Percentiles rank a stretch among this genome's conserved stretches.
These are phyloP conservation scores for Leccinum disarticulatum DNA, from an alignment of 768 basidiomycete species.

Conservation along the genomic window DNA sequence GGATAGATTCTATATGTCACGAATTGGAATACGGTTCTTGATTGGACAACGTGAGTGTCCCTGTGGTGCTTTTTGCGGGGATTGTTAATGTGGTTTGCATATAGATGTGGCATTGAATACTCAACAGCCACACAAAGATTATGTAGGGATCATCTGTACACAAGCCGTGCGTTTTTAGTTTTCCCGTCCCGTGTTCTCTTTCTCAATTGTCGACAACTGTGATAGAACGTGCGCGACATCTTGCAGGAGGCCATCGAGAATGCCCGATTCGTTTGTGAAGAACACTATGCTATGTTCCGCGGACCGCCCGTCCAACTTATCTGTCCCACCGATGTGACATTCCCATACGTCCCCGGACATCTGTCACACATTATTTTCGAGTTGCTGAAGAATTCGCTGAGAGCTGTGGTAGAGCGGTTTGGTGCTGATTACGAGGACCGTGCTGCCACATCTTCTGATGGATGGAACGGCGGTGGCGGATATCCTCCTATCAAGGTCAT, in stretches of 20 bases:
- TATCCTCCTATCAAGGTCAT: conserved; percentile 42
- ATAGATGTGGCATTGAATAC: conserved; percentile 95
- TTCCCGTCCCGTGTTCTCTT: neutral
- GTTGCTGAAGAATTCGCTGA: conserved; percentile 94
- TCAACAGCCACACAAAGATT: conserved; percentile 83
- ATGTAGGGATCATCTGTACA: conserved; percentile 97
- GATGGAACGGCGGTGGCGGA: conserved; percentile 5
- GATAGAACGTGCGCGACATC: conserved; percentile 90
- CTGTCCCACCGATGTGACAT: conserved; percentile 81
- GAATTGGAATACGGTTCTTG: conserved; percentile 94
- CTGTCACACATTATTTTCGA: conserved; percentile 97
- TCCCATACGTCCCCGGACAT: conserved; percentile 96
- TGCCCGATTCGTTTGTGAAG: conserved; percentile 91
- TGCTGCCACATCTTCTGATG: conserved; percentile 6
- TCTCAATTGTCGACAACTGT: neutral
- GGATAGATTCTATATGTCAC: conserved; percentile 94
- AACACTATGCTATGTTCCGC: conserved; percentile 94
- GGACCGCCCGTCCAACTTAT: conserved; percentile 96
- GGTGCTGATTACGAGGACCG: conserved; percentile 75
- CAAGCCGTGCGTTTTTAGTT: conserved; percentile 58
- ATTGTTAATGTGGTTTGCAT: neutral
- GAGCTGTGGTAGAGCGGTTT: conserved; percentile 92
- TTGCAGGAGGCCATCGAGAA: conserved; percentile 99
- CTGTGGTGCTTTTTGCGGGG: neutral
- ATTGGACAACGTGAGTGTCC: conserved; percentile 85